Conservation (phyloP, 2,329 filamentous ascomycete genomes). For the Botrytis cinerea region DNA sequence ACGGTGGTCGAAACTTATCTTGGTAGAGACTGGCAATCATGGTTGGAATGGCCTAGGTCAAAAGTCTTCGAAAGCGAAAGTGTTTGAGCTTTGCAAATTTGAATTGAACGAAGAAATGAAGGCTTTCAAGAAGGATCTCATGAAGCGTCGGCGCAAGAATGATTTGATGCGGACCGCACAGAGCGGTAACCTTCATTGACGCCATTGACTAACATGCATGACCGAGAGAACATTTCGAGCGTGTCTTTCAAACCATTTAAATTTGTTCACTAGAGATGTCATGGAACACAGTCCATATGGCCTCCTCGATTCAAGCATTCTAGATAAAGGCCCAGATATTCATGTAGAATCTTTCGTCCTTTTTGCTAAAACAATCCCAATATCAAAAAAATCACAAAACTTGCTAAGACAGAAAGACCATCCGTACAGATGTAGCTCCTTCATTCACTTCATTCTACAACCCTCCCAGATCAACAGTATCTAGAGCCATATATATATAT, state of each 20-base stretch:
- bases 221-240: not conserved
- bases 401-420: not conserved
- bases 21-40: slow-evolving; percentile 29
- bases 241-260: not conserved
- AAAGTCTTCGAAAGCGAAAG: not conserved
- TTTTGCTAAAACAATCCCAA: not conserved
- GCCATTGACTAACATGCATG: not conserved
- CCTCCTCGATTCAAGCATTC: not conserved
- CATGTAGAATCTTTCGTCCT: not conserved
- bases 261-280: not conserved
- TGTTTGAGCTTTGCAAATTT: not conserved
- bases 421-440: not conserved
- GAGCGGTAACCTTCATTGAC: not conserved
- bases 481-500: not conserved
- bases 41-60: slow-evolving; percentile 23
- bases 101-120: not conserved
- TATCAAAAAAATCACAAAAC: not conserved
- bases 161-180: not conserved
- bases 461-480: not conserved
- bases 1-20: slow-evolving; percentile 31
- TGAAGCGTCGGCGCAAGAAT: not conserved
- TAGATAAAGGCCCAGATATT: not conserved
- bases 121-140: not conserved
- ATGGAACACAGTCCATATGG: not conserved
- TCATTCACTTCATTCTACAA: not conserved